Base-by-base conservation (phyloP, 495 filamentous ascomycete genomes). In the Xylaria nigripes region DNA sequence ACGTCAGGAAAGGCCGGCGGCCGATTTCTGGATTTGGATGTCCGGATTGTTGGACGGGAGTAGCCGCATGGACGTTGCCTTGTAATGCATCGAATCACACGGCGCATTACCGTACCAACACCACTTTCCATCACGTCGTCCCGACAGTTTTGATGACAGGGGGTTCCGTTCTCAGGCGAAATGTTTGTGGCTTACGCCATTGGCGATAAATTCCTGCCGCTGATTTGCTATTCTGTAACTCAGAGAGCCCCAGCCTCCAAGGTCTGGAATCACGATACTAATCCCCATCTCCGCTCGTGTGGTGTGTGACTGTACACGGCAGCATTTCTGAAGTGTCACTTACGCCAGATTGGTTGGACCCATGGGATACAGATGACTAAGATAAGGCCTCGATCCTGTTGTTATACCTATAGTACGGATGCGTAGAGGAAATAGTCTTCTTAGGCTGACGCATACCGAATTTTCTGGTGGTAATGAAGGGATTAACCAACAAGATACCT, bases 11-110 rank as follows among this genome's bases (percentile, higher is more conserved):
- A 40, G 36, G 42, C 51, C 22, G 30, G 12, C 45, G 42, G 51
- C 51, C 44, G 51, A 54, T 54, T 54, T 54, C 51, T 54, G 34
- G 30, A 23, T 54, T 54, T 41, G 51, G 51, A 54, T n/a, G 51
- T 54, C 51, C 44, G 51, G 48, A 18, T 41, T 40, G 22, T 24
- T 4, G 44, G 25, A 40, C 51, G 51, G 51, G 44, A 54, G 44
- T 30, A 54, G 44, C 51, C 51, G 51, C 38, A 42, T 34, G 15
- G 13, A 34, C 13, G 30, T 4, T 3, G 15, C 24, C 42, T 13
- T 36, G 32, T 13, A 12, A 8, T 36, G 32, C 32, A 13, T 36
- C 10, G 13, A 15, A 36, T 36, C 32, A 36, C 10, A 12, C 10
- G 32, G 32, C 13, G 32, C 32, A 36, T 36, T 9, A 36, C 32